phyloP scores from a whole-genome alignment of 768 basidiomycete species.

The Gelatoporia subvermispora region DNA sequence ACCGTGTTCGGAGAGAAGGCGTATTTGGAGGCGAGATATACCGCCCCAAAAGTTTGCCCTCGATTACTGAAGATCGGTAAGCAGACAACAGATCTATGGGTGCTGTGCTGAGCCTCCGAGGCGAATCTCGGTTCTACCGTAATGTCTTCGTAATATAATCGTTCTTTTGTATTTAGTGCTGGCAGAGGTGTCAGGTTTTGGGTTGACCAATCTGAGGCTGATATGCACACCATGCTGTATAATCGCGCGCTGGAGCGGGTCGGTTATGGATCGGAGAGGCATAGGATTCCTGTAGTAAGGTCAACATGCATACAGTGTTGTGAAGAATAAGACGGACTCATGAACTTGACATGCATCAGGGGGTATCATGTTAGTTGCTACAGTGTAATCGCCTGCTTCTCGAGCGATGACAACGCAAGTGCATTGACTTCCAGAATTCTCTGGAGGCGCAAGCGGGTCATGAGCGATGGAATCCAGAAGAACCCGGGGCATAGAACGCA shows the following conservation, averaged over 20 bases:
- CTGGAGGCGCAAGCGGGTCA: constrained; percentile 24
- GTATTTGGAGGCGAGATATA: constrained; percentile 63
- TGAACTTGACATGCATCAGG: constrained; percentile 62
- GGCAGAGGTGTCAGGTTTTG: background rate
- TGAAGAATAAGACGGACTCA: constrained; percentile 41
- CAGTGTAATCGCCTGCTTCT: constrained; percentile 66
- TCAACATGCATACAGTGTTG: background rate
- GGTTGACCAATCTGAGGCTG: background rate
- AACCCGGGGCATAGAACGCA: constrained; percentile 16
- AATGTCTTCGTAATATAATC: constrained; percentile 56
- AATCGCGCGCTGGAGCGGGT: constrained; percentile 62
- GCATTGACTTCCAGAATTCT: constrained; percentile 61
- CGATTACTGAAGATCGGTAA: constrained; percentile 71
- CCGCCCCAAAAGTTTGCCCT: constrained; percentile 68
- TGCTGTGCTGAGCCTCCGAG: constrained; percentile 59
- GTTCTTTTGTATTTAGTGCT: constrained; percentile 67
- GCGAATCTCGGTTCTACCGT: constrained; percentile 63
- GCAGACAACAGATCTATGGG: constrained; percentile 59
- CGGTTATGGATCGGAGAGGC: constrained; percentile 51
- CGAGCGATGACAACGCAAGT: constrained; percentile 66
- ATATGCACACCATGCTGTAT: constrained; percentile 56
- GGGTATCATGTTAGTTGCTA: constrained; percentile 60
- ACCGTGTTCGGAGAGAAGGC: constrained; percentile 58
- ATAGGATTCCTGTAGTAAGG: constrained; percentile 46
- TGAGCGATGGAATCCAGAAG: background rate